Percentiles rank a stretch among this genome's conserved stretches.
Conservation (phyloP, 148 eudicot genomes). For the Oxyria digyna region DNA sequence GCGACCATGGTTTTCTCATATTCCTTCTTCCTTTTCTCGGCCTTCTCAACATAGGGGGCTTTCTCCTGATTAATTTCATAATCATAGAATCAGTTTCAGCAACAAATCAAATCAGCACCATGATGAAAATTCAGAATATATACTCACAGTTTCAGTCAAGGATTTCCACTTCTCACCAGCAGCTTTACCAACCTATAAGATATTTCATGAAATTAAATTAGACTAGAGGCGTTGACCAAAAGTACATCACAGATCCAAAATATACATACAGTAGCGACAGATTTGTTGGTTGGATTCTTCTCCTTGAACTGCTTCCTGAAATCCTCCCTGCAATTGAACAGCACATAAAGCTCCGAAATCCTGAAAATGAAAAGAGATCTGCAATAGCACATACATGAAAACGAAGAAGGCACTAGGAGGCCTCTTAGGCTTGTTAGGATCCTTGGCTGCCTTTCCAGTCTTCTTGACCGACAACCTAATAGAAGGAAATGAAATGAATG, state of each 20-base stretch:
- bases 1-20: conserved; percentile 2
- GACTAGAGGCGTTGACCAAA: neutral
- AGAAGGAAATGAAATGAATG: too few species aligned
- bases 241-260: neutral
- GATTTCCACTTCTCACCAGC: conserved; percentile 8
- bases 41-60: conserved; percentile 4
- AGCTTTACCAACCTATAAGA: conserved; percentile 4
- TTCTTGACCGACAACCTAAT: conserved; percentile 5
- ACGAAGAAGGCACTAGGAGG: conserved; percentile 8
- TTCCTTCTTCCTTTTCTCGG: conserved; percentile 8
- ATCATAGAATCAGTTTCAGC: neutral
- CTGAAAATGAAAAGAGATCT: neutral
- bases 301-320: conserved; percentile 8
- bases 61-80: neutral
- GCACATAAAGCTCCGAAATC: neutral
- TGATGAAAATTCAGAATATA: neutral
- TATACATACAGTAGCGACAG: conserved; percentile 5
- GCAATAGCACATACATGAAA: neutral
- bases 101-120: neutral
- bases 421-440: conserved; percentile 9
- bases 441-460: neutral
- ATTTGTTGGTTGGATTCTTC: conserved; percentile 7
- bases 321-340: conserved; percentile 4
- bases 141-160: conserved; percentile 5
- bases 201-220: neutral